Conservation (phyloP, 169 alveolate genomes). For the Eimeria tenella region DNA sequence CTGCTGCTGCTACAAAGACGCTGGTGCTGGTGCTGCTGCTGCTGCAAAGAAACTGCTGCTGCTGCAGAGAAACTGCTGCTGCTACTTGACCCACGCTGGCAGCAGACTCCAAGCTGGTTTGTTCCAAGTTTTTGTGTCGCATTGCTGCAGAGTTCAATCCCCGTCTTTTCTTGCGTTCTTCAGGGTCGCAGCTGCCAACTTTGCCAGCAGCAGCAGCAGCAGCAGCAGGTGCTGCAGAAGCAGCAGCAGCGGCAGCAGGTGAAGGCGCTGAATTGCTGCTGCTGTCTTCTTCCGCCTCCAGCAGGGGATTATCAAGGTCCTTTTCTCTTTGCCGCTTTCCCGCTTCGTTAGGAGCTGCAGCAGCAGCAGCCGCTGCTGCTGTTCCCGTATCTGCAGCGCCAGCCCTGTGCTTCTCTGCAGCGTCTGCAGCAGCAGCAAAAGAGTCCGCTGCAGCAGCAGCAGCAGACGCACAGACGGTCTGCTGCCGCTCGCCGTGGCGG, state of each 20-base stretch:
- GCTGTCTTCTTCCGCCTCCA: background rate
- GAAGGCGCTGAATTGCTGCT: background rate
- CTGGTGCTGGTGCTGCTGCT: too few relatives aligned
- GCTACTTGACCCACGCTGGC: background rate
- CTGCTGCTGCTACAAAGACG: too few relatives aligned
- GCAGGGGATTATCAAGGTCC: conserved; percentile 17
- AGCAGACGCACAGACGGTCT: background rate
- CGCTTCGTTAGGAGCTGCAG: background rate
- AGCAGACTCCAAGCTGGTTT: conserved; percentile 1
- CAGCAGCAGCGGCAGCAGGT: background rate
- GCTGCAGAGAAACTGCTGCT: too few relatives aligned
- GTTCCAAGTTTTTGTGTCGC: conserved; percentile 59
- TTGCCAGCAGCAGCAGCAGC: background rate
- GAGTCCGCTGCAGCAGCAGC: background rate
- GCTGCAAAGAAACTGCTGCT: too few relatives aligned
- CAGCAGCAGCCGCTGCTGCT: conserved; percentile 1
- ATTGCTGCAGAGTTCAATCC: conserved; percentile 51
- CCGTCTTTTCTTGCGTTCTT: conserved; percentile 34
- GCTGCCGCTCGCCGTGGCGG: background rate
- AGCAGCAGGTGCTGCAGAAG: conserved; percentile 16
- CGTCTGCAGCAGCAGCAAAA: background rate
- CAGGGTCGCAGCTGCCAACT: background rate
- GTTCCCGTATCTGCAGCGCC: background rate
- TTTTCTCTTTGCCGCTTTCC: background rate
- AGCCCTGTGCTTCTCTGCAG: background rate